Conservation (phyloP, 345 rosid species). For the Hibiscus syriacus region DNA sequence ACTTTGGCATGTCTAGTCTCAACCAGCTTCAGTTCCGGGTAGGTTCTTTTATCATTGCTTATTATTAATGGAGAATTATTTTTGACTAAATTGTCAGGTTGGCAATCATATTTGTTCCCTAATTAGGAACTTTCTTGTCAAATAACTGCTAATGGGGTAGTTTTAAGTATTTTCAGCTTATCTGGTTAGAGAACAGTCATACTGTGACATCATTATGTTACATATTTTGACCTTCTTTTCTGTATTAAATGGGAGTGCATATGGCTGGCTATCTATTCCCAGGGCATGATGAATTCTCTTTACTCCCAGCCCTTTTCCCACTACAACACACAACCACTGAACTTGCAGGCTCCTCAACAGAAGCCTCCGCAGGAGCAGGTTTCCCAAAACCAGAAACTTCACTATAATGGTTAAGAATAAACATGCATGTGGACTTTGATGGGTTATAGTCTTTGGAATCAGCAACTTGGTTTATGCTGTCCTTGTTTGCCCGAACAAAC, state of each 20-base stretch:
- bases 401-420: constrained; percentile 64
- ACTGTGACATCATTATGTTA: neutral
- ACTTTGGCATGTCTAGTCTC: constrained; percentile 66
- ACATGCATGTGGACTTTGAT: constrained; percentile 26
- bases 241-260: neutral
- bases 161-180: neutral
- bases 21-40: constrained; percentile 90
- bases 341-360: constrained; percentile 55
- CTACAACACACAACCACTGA: constrained; percentile 71
- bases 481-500: constrained; percentile 38
- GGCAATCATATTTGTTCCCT: neutral
- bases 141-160: neutral
- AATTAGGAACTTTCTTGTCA: neutral
- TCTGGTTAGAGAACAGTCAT: neutral
- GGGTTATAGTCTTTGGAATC: constrained; percentile 71
- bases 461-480: constrained; percentile 70
- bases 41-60: neutral
- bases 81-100: neutral
- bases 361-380: constrained; percentile 67
- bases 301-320: constrained; percentile 90
- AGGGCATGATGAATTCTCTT: constrained; percentile 88
- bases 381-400: constrained; percentile 75
- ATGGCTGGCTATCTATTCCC: constrained; percentile 14
- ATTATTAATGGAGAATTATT: neutral
- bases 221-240: neutral